Conservation (phyloP, 345 rosid genomes). For the Carallia pectinifolia region DNA sequence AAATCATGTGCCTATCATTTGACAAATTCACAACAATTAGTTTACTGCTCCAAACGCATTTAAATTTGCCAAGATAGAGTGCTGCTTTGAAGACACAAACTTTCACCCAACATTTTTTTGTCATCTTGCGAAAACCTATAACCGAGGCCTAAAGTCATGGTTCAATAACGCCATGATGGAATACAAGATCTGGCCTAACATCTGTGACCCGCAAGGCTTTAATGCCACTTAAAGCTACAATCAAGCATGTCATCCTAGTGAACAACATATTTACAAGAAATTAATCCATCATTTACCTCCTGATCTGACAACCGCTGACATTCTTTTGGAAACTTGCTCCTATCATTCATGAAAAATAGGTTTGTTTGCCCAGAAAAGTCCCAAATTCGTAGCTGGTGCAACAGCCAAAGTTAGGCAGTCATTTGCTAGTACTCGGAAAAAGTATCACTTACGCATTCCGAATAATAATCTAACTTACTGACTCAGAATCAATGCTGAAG, state of each 20-base stretch:
- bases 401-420: constrained; percentile 26
- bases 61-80: neutral
- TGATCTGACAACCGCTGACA: constrained; percentile 65
- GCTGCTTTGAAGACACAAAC: too few species aligned
- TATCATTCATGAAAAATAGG: constrained; percentile 52
- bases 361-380: constrained; percentile 86
- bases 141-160: too few species aligned
- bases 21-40: neutral
- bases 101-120: too few species aligned
- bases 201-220: neutral
- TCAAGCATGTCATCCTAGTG: neutral
- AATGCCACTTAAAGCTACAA: neutral
- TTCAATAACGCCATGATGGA: neutral
- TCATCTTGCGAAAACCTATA: too few species aligned
- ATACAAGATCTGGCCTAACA: neutral
- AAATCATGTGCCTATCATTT: neutral
- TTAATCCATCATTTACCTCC: constrained; percentile 53
- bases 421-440: constrained; percentile 15
- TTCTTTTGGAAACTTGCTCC: constrained; percentile 48
- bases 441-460: neutral
- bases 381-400: constrained; percentile 80
- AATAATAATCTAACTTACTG: constrained; percentile 44
- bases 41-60: neutral
- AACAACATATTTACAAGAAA: neutral
- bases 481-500: constrained; percentile 75